These are phyloP conservation scores for Penicillium egyptiacum DNA, from an alignment of 495 filamentous ascomycete genomes.

Conservation along the genomic window DNA sequence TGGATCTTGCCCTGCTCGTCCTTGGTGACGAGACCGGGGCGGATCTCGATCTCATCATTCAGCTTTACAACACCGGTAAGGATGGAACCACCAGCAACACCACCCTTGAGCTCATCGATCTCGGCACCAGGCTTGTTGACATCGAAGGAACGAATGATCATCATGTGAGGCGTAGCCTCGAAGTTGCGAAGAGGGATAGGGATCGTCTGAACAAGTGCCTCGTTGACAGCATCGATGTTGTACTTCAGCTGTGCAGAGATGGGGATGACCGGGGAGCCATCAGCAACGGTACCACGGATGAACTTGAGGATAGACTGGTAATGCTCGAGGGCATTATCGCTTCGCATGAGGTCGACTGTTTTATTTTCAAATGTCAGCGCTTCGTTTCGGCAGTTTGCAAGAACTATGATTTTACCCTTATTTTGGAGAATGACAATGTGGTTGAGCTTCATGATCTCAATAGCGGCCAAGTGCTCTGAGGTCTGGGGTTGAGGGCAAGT, in stretches of 20 bases:
- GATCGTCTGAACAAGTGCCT: conserved; percentile 87
- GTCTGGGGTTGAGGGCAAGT: conserved; percentile 98
- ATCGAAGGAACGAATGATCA: conserved; percentile 97
- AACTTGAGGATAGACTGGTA: conserved; percentile 97
- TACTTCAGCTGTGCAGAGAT: conserved; percentile 99
- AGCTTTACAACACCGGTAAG: conserved; percentile 93
- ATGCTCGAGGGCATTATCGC: conserved; percentile 87
- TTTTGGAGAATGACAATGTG: conserved; percentile 99
- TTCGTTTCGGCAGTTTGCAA: not conserved
- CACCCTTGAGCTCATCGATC: conserved; percentile 97
- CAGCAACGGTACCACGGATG: conserved; percentile 94
- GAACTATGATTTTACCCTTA: conserved; percentile 49
- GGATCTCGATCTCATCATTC: conserved; percentile 96
- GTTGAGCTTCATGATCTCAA: conserved; percentile 98
- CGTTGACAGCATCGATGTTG: conserved; percentile 98
- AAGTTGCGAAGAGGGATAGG: conserved; percentile 90
- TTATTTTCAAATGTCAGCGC: not conserved
- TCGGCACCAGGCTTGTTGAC: conserved; percentile 99
- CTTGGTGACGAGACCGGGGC: conserved; percentile 91
- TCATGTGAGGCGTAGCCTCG: conserved; percentile 89
- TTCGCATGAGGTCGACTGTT: conserved; percentile 85
- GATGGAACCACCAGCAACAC: conserved; percentile 96
- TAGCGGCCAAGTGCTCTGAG: conserved; percentile 95
- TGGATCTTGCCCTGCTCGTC: conserved; percentile 92
- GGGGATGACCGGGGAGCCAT: conserved; percentile 93